Conservation (phyloP, 495 filamentous ascomycete genomes). For the Tuber magnatum region DNA sequence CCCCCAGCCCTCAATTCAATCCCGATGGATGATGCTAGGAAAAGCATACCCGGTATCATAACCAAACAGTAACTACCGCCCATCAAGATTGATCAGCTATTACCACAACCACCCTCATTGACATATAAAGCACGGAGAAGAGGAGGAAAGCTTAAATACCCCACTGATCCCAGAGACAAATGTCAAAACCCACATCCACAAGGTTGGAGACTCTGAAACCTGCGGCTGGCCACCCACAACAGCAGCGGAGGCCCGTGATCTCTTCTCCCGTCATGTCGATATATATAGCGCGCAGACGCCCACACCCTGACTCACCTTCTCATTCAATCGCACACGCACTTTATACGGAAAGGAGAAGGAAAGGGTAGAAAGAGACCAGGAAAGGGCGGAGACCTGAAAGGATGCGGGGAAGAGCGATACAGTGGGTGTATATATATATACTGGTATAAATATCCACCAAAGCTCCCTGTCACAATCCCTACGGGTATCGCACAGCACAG, state of each 20-base stretch:
- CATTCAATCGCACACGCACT: background rate
- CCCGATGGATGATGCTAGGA: background rate
- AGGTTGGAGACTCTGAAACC: conserved; percentile 19
- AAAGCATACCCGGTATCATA: conserved; percentile 51
- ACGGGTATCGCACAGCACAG: background rate
- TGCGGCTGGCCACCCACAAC: background rate
- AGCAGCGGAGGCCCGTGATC: background rate
- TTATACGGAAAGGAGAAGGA: background rate
- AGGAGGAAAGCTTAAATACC: conserved; percentile 6
- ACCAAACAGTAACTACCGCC: conserved; percentile 62
- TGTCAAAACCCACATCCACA: conserved; percentile 62
- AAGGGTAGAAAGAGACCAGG: background rate
- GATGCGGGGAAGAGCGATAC: background rate
- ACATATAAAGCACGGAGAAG: background rate
- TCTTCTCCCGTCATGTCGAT: background rate
- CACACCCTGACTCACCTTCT: background rate
- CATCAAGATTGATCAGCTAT: background rate
- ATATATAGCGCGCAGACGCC: background rate
- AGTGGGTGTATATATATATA: background rate
- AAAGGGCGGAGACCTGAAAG: background rate
- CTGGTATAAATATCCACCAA: background rate
- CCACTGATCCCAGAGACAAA: conserved; percentile 77
- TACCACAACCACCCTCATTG: conserved; percentile 10
- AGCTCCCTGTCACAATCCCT: background rate
- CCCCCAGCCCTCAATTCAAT: background rate